A percentile compares a stretch with the other conserved stretches of the same genome.
Conservation (phyloP, 176 grass and related monocot species). For the Ananas comosus region DNA sequence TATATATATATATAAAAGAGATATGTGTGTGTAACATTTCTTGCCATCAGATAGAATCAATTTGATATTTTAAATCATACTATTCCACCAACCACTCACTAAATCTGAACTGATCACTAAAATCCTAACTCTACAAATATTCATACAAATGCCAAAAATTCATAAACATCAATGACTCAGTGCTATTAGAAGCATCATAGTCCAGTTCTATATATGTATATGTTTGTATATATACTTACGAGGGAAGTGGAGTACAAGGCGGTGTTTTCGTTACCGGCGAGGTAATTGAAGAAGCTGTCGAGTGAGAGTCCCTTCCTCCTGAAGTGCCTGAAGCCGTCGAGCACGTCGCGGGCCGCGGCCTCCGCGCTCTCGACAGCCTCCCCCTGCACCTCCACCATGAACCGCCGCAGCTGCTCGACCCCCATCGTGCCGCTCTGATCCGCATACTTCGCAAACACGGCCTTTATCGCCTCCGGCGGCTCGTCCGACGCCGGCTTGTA, state of each 20-base stretch:
- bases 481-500: conserved; percentile 46
- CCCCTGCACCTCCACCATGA: conserved; percentile 64
- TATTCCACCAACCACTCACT: too few species aligned
- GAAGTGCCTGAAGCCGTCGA: conserved; percentile 39
- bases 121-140: too few species aligned
- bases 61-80: too few species aligned
- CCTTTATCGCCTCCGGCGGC: conserved; percentile 35
- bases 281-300: conserved; percentile 52
- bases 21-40: too few species aligned
- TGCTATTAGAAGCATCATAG: too few species aligned
- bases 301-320: conserved; percentile 40
- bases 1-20: too few species aligned
- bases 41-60: too few species aligned
- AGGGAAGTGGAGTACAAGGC: conserved; percentile 15
- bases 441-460: conserved; percentile 44
- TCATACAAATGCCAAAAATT: too few species aligned
- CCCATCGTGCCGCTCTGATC: conserved; percentile 28
- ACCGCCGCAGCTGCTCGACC: conserved; percentile 36
- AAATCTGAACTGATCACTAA: too few species aligned
- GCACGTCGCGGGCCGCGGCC: conserved; percentile 19
- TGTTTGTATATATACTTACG: conserved; percentile 24
- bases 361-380: conserved; percentile 2
- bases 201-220: neutral
- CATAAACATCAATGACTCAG: too few species aligned
- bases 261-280: conserved; percentile 52